Base-by-base conservation (phyloP, 805 yeast genomes). In the Zygoascus ofunaensis region DNA sequence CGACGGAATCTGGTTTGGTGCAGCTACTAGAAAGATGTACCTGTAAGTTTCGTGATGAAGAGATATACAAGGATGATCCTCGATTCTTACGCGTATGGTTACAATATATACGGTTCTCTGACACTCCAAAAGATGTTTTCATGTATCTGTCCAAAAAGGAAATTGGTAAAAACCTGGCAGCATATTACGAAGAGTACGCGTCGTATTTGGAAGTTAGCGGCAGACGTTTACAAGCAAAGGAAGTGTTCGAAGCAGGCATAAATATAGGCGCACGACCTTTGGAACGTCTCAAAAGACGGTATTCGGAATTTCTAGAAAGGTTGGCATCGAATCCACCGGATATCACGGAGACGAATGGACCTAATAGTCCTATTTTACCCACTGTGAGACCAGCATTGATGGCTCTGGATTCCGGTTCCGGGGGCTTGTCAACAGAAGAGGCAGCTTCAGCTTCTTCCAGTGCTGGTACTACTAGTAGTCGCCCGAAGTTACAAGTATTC, bases 81-180 rank as follows among this genome's bases (percentile, higher is more conserved):
- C 64, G 97, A 39, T 87, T 83, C 56, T 61, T 90, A 41, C 73
- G 71, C 49, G 71, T 87, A 1, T 90, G 98, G 97, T 61, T 89
- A 34, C 79, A 77, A 52, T 87, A 86, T 59, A 76, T 83, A 5
- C 73, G 71, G 20, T 79, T 73, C 55, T 73, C 82, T 1, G 85
- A 80, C 48, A 72, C 80, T 14, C 87, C 89, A 0, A 66, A 76
- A 35, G 89, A 82, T 43, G 69, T 84, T 2, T 87, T 81, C 59
- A 69, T 75, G 4, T 87, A 80, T 56, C 67, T 90, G 62, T 76
- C 79, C 36, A 74, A 80, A 48, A 79, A 81, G 50, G 76, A 72
- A 39, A 84, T 90, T 30, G 97, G 95, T 0, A 58, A 56, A 28
- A 69, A 69, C 34, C 65, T 86, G 41, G 77, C 95, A 0, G 54